Conservation (phyloP, 441 rosid species). For the Corymbia citriodora region DNA sequence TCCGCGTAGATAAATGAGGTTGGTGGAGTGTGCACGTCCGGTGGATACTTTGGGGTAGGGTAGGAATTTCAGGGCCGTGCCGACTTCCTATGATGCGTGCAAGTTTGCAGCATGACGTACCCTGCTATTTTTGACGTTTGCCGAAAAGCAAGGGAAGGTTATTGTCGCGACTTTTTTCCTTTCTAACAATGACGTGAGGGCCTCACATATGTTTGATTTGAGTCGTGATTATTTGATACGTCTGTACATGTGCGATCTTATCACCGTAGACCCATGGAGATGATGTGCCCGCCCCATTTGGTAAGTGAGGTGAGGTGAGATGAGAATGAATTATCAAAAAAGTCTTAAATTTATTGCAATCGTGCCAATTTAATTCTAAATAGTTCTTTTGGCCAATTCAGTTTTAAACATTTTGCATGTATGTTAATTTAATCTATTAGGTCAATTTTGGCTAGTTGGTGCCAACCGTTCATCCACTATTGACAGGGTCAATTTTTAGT, state of each 20-base stretch:
- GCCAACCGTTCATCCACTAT: too few species aligned
- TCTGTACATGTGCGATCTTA: rapidly evolving
- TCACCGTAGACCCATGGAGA: too few species aligned
- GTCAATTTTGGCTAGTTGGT: too few species aligned
- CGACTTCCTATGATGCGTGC: neutral
- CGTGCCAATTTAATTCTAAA: too few species aligned
- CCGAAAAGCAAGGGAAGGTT: neutral
- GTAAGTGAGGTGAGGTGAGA: too few species aligned
- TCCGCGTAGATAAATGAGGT: neutral
- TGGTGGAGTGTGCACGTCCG: neutral
- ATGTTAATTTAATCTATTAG: too few species aligned
- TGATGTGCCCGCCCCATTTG: too few species aligned
- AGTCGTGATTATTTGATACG: rapidly evolving
- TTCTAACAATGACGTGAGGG: neutral
- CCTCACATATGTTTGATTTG: rapidly evolving
- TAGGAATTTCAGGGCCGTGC: neutral
- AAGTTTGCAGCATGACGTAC: neutral
- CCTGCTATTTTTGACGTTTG: neutral
- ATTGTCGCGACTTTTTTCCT: neutral
- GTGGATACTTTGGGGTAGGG: neutral
- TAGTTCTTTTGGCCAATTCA: too few species aligned
- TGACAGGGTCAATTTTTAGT: too few species aligned
- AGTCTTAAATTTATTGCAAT: too few species aligned
- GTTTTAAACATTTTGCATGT: too few species aligned
- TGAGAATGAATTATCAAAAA: too few species aligned